Evolutionary conservation across 148 eudicot genomes (phyloP).

Genomic region (Linanthus parryae): DNA sequence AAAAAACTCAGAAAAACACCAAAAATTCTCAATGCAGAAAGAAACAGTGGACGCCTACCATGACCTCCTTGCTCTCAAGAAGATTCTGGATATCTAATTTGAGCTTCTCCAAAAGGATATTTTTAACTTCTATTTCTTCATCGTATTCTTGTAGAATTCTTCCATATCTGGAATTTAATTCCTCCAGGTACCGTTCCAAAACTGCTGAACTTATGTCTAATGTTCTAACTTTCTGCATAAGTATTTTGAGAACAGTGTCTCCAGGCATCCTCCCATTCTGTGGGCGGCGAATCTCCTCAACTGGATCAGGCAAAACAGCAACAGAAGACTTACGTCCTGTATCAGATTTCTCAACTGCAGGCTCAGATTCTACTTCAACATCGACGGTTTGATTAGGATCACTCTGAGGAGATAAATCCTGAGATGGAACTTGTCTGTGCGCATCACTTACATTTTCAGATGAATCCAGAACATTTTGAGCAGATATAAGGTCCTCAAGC

Average conservation of each 20-base stretch:
- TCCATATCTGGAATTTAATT: slow-evolving; percentile 70
- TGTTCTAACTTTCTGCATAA: slow-evolving; percentile 89
- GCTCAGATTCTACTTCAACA: slow-evolving; percentile 25
- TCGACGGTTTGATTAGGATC: slow-evolving; percentile 18
- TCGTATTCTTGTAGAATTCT: slow-evolving; percentile 70
- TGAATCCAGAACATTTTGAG: slow-evolving; percentile 38
- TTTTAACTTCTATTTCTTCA: slow-evolving; percentile 56
- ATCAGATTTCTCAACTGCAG: slow-evolving; percentile 21
- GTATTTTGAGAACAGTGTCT: slow-evolving; percentile 90
- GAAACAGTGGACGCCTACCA: slow-evolving; percentile 58
- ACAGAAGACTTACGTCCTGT: slow-evolving; percentile 21
- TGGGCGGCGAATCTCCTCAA: slow-evolving; percentile 53
- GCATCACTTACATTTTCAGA: slow-evolving; percentile 26
- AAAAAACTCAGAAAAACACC: too few relatives aligned
- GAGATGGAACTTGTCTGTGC: slow-evolving; percentile 19
- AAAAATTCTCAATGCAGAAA: too few relatives aligned
- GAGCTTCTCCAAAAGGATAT: slow-evolving; percentile 50
- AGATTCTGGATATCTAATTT: slow-evolving; percentile 51
- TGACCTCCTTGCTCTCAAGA: slow-evolving; percentile 51
- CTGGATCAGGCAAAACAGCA: slow-evolving; percentile 47
- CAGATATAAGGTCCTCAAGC: slow-evolving; percentile 91
- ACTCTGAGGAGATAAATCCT: slow-evolving; percentile 20
- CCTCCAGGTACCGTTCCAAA: slow-evolving; percentile 81
- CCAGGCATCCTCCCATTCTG: slow-evolving; percentile 92
- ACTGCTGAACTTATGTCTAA: slow-evolving; percentile 78